These are phyloP conservation scores for Clohesyomyces aquaticus DNA, from an alignment of 495 filamentous ascomycete species.

Conservation along the genomic window DNA sequence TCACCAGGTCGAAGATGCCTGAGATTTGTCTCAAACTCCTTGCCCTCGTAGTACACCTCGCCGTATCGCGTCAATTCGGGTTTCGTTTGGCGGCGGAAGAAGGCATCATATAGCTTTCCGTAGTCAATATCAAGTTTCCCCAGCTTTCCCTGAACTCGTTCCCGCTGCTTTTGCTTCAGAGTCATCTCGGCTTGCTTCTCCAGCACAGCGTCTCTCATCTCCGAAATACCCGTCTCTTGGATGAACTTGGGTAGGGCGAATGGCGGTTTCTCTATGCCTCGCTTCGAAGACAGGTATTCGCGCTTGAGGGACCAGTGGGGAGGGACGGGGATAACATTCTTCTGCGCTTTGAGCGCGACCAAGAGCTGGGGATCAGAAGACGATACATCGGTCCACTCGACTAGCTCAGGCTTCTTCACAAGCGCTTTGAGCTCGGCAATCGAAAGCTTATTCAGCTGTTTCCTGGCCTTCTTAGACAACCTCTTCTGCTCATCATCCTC, in stretches of 20 bases:
- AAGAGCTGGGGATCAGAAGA: constrained; percentile 86
- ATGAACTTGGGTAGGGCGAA: constrained; percentile 97
- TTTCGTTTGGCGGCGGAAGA: constrained; percentile 96
- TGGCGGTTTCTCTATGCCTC: constrained; percentile 91
- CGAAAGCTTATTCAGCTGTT: constrained; percentile 86
- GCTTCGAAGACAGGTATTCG: constrained; percentile 94
- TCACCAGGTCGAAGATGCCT: constrained; percentile 88
- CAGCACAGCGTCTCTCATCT: constrained; percentile 95
- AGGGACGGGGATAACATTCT: constrained; percentile 95
- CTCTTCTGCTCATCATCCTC: constrained; percentile 73
- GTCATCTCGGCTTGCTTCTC: constrained; percentile 92
- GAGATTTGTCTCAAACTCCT: constrained; percentile 96
- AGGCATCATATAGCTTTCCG: constrained; percentile 95
- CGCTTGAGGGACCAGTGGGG: constrained; percentile 93
- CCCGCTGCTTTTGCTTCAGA: constrained; percentile 92
- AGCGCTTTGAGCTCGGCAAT: constrained; percentile 93
- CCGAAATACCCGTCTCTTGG: constrained; percentile 92
- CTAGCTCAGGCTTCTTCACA: constrained; percentile 87
- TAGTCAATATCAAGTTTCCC: constrained; percentile 98
- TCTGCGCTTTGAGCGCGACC: constrained; percentile 90
- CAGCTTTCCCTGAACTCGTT: constrained; percentile 94
- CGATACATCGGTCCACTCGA: constrained; percentile 97
- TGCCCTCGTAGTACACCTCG: constrained; percentile 98
- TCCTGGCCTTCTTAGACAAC: constrained; percentile 90
- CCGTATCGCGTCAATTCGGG: constrained; percentile 91